Conservation (phyloP, 805 yeast genomes). For the Starmerella floricola region DNA sequence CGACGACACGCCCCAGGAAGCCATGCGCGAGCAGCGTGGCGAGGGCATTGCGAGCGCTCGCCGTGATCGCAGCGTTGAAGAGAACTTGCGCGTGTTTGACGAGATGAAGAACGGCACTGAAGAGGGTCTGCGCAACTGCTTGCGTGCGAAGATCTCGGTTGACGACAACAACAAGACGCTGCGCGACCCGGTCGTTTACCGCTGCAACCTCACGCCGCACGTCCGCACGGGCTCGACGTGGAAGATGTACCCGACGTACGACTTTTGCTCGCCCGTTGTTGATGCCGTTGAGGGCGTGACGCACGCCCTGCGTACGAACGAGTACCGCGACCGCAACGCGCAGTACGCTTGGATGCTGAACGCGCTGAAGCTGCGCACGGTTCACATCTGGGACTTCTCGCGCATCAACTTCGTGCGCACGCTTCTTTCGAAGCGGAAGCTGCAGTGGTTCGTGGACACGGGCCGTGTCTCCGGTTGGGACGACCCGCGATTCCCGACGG, state of each 20-base stretch:
- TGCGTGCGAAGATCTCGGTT: conserved; percentile 93
- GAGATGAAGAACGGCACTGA: conserved; percentile 94
- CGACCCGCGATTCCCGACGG: conserved; percentile 99
- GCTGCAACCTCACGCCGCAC: conserved; percentile 95
- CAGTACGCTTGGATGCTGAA: conserved; percentile 95
- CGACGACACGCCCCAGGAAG: conserved; percentile 89
- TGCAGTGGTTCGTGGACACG: conserved; percentile 98
- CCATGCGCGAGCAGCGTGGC: conserved; percentile 98
- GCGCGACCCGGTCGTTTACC: conserved; percentile 96
- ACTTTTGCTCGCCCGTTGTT: conserved; percentile 95
- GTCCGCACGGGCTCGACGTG: conserved; percentile 87
- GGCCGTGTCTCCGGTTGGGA: conserved; percentile 86
- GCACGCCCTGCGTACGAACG: conserved; percentile 94
- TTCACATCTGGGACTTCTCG: conserved; percentile 95
- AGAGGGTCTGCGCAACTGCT: conserved; percentile 79
- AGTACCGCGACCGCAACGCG: conserved; percentile 96
- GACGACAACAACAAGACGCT: conserved; percentile 84
- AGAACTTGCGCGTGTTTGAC: conserved; percentile 72
- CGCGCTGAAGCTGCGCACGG: conserved; percentile 73
- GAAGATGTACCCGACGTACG: conserved; percentile 98
- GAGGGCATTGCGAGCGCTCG: conserved; percentile 88
- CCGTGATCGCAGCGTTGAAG: conserved; percentile 88
- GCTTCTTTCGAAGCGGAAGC: conserved; percentile 86
- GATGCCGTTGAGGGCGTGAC: conserved; percentile 96
- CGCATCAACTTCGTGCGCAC: conserved; percentile 96